Percentiles rank a stretch among this genome's conserved stretches.
Conservation (phyloP, 1,284 basidiomycete genomes). For the Apiotrichum akiyoshidainum region DNA sequence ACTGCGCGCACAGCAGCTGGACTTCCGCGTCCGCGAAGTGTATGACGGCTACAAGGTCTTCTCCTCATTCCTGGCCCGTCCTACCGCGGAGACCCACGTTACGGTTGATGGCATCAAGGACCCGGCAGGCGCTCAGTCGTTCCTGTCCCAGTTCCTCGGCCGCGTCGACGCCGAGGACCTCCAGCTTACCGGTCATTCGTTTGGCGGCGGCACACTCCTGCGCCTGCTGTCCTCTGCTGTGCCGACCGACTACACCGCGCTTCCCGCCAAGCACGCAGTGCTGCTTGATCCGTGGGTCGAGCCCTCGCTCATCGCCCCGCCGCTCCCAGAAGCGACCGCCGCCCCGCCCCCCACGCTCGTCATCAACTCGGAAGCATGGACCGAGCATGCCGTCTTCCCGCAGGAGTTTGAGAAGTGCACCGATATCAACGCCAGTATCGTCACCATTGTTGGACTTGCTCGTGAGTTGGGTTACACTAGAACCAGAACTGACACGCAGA, state of each 20-base stretch:
- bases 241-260: slow-evolving; percentile 36
- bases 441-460: slow-evolving; percentile 36
- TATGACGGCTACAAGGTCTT: slow-evolving; percentile 57
- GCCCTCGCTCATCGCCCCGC: slow-evolving; percentile 60
- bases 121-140: slow-evolving; percentile 6
- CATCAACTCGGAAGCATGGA: slow-evolving; percentile 70
- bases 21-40: slow-evolving; percentile 63
- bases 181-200: slow-evolving; percentile 66
- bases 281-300: slow-evolving; percentile 77
- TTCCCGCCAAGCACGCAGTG: slow-evolving; percentile 58
- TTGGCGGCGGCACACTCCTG: slow-evolving; percentile 66
- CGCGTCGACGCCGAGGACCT: slow-evolving; percentile 53
- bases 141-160: slow-evolving; percentile 53
- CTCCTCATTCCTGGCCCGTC: slow-evolving; percentile 24
- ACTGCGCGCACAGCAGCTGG: slow-evolving; percentile 64
- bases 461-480: slow-evolving; percentile 32
- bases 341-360: slow-evolving; percentile 55
- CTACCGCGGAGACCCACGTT: slow-evolving; percentile 3
- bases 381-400: slow-evolving; percentile 66
- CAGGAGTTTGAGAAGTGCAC: slow-evolving; percentile 57
- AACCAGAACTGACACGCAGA: slow-evolving; percentile 26
- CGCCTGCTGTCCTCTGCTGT: slow-evolving; percentile 18
- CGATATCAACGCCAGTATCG: slow-evolving; percentile 32
- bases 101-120: slow-evolving; percentile 5
- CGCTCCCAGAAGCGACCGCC: slow-evolving; percentile 2